Conservation (phyloP, 192 early-diverging fungal species). For the Coemansia sp. region DNA sequence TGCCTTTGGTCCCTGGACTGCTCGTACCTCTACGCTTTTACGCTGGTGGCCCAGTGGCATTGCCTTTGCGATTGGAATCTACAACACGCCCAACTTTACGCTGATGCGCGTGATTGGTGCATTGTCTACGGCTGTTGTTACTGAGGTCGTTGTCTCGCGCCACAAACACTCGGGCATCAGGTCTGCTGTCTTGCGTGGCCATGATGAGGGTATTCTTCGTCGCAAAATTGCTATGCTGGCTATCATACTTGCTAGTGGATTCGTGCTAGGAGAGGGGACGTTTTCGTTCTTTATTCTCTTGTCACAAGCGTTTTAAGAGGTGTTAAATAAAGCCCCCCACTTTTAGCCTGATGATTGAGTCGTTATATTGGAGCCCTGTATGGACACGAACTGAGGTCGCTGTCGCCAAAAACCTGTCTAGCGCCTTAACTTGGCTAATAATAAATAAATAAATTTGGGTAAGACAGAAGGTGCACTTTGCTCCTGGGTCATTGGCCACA, state of each 20-base stretch:
- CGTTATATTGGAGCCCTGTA: too few species aligned
- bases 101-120: conserved; percentile 72
- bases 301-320: conserved; percentile 29
- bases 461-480: too few species aligned
- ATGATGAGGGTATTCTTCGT: conserved; percentile 26
- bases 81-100: conserved; percentile 78
- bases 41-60: conserved; percentile 75
- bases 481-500: too few species aligned
- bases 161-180: neutral
- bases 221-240: conserved; percentile 60
- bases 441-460: too few species aligned
- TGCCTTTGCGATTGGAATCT: conserved; percentile 81
- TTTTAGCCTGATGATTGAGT: too few species aligned
- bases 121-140: conserved; percentile 47
- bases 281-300: conserved; percentile 66
- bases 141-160: conserved; percentile 30
- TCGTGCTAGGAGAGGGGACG: conserved; percentile 78
- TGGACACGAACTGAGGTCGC: too few species aligned
- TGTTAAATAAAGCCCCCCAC: too few species aligned
- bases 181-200: neutral
- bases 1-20: conserved; percentile 10
- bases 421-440: too few species aligned
- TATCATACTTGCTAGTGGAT: conserved; percentile 75
- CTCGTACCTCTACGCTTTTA: conserved; percentile 18
- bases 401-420: too few species aligned